Evolutionary conservation across 192 early-diverging fungal species (phyloP), one percentile per base, ranked within the genome.

Genomic region (Gaertneriomyces semiglobifer): DNA sequence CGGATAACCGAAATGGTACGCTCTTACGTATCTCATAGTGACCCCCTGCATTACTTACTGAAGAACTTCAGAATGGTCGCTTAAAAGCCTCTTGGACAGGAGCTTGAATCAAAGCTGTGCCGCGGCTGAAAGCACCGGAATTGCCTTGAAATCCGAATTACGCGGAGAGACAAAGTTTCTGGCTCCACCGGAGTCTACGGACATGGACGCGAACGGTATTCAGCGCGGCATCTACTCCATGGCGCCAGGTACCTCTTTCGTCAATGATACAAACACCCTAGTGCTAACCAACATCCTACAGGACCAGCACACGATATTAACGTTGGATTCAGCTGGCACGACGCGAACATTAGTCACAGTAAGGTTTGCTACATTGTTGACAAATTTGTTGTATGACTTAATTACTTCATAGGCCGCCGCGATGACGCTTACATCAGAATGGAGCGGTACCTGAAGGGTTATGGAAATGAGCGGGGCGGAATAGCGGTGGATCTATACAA

Each of bases 401-500:
- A 33, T 33, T 33, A 33, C 25, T 33, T 33, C 25, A 33, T 33
- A 33, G 25, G 50, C 50, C 50, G 20, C 20, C 50, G 50, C n/a
- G 20, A 57, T 57, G n/a, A 43, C 69, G 16, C 55, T 6, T 70
- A 72, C 10, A 53, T 90, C 62, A 69, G 70, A 38, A 81, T 81
- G 0, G 78, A 90, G 51, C 77, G 88, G 18, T 90, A 86, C 56
- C 81, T 87, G 44, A 89, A 84, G 11, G 85, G 93, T 1, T 89
- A 86, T 62, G 95, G 94, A 9, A 87, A 90, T 56, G 93, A 93
- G 66, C 82, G 88, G 25, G 93, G 93, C 33, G 92, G 92, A 9
- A 70, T 98, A 5, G 83, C 81, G 45, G 75, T 91, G 4, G 81
- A 86, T 19, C 71, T 98, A 4, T 74, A 72, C n/a, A 98, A 96